Evolutionary conservation across 2,329 filamentous ascomycete species (phyloP), one percentile per base, ranked within the genome.

Genomic region (Claviceps sp.): DNA sequence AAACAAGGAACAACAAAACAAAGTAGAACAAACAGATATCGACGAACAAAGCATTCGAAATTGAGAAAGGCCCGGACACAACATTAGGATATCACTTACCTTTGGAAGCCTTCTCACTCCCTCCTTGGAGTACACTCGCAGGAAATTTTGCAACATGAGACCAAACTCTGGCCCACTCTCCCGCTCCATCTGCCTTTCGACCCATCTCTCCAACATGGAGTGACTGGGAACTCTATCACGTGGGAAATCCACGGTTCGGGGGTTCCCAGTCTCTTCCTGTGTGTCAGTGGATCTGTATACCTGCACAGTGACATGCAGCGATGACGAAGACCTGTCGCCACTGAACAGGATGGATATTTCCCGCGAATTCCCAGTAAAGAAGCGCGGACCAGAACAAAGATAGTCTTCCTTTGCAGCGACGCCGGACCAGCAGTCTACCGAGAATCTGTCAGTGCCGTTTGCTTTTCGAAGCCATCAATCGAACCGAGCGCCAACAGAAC

Each of bases 241-340:
- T 20, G 65, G 63, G 47, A 71, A 69, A 34, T 65, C 65, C 49
- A 63, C 66, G 47, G 67, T 67, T 49, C 60, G 63, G 16, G 63
- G 63, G 44, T 58, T 65, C 52, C 58, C 55, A 4, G 52, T 48
- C 48, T 66, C 62, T 9, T 65, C 62, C 5, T 57, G 55, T 26
- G 60, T 62, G 24, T 62, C 61, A 48, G 63, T 57, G 47, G 65
- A 64, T 50, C 61, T 61, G 48, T 70, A 70, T 30, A 65, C 65
- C 52, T 70, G 67, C 24, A 70, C 66, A 7, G 60, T 65, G 48
- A 70, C 70, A 34, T 61, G 61, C 52, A 72, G 63, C 30, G 65
- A 59, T 40, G 72, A 65, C 57, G 69, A 69, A 57, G 65, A 58
- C n/a, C 56, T 55, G 47, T 64, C 66, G 37, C 60, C 60, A 49